These are phyloP conservation scores for Hyphodiscus hymeniophilus DNA, from an alignment of 495 filamentous ascomycete genomes.

Conservation along the genomic window DNA sequence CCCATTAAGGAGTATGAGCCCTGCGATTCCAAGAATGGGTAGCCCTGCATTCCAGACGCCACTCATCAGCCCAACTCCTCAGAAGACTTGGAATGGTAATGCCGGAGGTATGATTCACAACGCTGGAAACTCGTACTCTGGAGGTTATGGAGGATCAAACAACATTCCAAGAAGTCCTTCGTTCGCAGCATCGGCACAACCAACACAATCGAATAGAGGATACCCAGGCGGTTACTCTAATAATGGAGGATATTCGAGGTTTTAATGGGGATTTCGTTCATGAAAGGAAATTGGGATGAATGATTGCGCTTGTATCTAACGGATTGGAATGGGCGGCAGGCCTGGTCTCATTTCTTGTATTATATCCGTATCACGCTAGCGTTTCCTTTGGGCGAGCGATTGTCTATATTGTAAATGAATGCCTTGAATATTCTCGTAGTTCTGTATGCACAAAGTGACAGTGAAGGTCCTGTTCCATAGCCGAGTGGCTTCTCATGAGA, in stretches of 20 bases:
- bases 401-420: neutral
- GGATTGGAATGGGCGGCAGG: neutral
- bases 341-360: conserved; percentile 5
- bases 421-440: too few relatives aligned
- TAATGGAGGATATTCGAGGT: conserved; percentile 11
- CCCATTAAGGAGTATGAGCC: too few relatives aligned
- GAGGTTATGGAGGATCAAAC: conserved; percentile 6
- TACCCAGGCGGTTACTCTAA: conserved; percentile 8
- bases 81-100: conserved; percentile 13
- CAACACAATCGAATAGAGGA: conserved; percentile 6
- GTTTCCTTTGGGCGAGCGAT: neutral
- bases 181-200: neutral
- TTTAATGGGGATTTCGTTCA: conserved; percentile 4
- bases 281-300: neutral
- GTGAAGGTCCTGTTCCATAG: too few relatives aligned
- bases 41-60: neutral
- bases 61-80: conserved; percentile 4
- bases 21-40: neutral
- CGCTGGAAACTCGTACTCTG: conserved; percentile 12
- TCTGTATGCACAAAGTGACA: too few relatives aligned
- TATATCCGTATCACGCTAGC: neutral
- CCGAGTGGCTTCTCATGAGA: too few relatives aligned
- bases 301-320: conserved; percentile 1
- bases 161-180: conserved; percentile 9
- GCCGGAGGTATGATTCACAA: conserved; percentile 8